phyloP scores from a whole-genome alignment of 345 rosid species.

The Linum tenue region DNA sequence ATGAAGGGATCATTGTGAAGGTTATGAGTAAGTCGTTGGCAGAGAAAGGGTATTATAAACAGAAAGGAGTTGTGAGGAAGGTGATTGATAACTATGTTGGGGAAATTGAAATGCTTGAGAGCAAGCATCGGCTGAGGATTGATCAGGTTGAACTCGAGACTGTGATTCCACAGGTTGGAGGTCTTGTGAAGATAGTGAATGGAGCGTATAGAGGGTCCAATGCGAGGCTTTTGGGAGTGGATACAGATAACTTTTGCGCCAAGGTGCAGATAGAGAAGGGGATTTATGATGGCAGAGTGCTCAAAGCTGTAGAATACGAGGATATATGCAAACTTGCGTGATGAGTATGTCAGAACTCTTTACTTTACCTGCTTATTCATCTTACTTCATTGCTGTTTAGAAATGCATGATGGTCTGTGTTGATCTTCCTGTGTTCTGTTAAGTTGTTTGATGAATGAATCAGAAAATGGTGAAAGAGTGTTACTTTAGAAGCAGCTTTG shows the following conservation, averaged over 20 bases:
- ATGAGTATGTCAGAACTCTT: constrained; percentile 13
- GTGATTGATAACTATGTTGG: constrained; percentile 83
- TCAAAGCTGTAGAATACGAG: constrained; percentile 74
- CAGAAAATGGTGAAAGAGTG: neutral
- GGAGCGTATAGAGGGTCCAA: constrained; percentile 78
- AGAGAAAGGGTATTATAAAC: constrained; percentile 79
- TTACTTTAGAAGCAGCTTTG: neutral
- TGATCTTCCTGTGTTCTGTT: neutral
- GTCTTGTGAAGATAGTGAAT: constrained; percentile 70
- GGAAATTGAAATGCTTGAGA: constrained; percentile 76
- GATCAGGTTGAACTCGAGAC: constrained; percentile 98
- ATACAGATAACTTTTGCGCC: constrained; percentile 76
- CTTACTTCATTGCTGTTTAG: neutral
- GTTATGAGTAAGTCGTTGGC: constrained; percentile 80
- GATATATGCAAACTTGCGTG: constrained; percentile 72
- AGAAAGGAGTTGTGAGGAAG: constrained; percentile 71
- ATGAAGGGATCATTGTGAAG: constrained; percentile 74
- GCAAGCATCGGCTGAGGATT: constrained; percentile 67
- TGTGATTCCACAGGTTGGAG: constrained; percentile 81
- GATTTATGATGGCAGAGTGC: constrained; percentile 77
- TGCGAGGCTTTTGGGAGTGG: constrained; percentile 69
- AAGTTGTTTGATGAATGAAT: neutral
- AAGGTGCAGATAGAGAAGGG: constrained; percentile 91
- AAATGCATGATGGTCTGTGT: neutral
- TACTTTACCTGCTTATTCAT: neutral